Base-by-base conservation (phyloP, 805 yeast genomes). In the Candida yuanshanica region DNA sequence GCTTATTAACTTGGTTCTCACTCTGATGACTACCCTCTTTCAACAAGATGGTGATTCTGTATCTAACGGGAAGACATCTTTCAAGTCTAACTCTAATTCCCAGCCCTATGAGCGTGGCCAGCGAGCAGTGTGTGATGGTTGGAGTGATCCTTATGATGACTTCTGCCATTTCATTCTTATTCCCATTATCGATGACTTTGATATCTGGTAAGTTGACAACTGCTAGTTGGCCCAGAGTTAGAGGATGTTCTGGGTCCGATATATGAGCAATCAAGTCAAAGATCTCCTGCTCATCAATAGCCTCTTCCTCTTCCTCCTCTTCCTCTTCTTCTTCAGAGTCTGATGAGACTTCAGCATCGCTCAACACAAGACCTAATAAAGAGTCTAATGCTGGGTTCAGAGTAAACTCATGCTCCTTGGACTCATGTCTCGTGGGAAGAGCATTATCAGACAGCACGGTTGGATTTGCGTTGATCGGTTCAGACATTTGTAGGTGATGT, bases 211-310 rank as follows among this genome's bases (percentile, higher is more conserved):
- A 66, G 53, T 88, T 89, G 2, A 93, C 96, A 33, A 93, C 97
- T 0, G 96, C 91, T 14, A 93, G 70, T 62, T 93, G 98, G 0
- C 96, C 99, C 43, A 93, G 68, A 0, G 96, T 83, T 33, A 93
- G 68, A 1, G 99, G 99, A 60, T 93, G 99, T 57, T 93, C 99
- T 2, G 99, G 99, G 59, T 93, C 99, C 0, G 95, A 83, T 11
- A 89, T 87, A 23, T 82, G 75, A 6, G 96, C 79, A 3, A 87
- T 86, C 36, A 91, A 66, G 58, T 90, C 96, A 52, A 78, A 89
- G 6, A 91, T 80, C 58, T 91, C 99, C 58, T 91, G 97, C 2
- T 89, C 63, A 58, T 91, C 99, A 29, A 91, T 77, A 8, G 75
- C 75, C 29, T 87, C 93, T 25, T 59, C 70, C 6, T 66, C 69